Percentiles rank a stretch among this genome's conserved stretches.
These are phyloP conservation scores for Fusarium floridanum DNA, from an alignment of 2,329 filamentous ascomycete species.

Conservation along the genomic window DNA sequence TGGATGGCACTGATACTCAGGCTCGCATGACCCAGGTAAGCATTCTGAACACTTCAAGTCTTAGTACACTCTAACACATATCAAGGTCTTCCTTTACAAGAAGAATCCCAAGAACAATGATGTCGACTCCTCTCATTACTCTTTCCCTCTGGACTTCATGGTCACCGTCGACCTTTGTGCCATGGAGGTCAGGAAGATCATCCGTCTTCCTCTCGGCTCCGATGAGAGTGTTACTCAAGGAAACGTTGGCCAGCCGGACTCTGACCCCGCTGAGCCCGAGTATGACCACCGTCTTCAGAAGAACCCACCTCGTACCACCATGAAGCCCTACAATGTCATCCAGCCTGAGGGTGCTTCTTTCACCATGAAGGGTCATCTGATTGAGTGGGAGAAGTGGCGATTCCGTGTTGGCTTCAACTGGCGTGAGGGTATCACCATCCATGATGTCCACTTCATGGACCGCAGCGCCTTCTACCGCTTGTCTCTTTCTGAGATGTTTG, in stretches of 20 bases:
- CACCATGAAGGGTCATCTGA: conserved; percentile 57
- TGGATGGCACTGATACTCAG: conserved; percentile 22
- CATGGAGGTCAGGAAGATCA: not conserved
- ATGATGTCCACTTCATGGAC: conserved; percentile 65
- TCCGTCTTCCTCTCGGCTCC: not conserved
- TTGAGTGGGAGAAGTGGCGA: conserved; percentile 73
- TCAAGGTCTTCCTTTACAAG: conserved; percentile 2
- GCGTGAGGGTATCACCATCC: conserved; percentile 67
- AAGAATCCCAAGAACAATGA: not conserved
- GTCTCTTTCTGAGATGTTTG: conserved; percentile 75
- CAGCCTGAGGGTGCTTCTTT: conserved; percentile 52
- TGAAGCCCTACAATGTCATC: conserved; percentile 47
- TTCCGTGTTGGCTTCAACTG: conserved; percentile 77
- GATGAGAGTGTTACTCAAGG: not conserved
- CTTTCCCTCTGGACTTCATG: not conserved
- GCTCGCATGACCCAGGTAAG: conserved; percentile 20
- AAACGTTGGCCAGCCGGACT: conserved; percentile 10
- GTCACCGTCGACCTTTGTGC: not conserved
- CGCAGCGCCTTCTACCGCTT: conserved; percentile 74
- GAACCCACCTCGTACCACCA: conserved; percentile 38
- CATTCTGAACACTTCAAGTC: not conserved
- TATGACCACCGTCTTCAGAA: conserved; percentile 48
- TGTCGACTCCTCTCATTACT: conserved; percentile 1
- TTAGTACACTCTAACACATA: not conserved
- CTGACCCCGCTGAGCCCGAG: conserved; percentile 43